Percentiles rank a stretch among this genome's conserved stretches.
phyloP scores from a whole-genome alignment of 441 rosid genomes.

The Arabidopsis hybrid region DNA sequence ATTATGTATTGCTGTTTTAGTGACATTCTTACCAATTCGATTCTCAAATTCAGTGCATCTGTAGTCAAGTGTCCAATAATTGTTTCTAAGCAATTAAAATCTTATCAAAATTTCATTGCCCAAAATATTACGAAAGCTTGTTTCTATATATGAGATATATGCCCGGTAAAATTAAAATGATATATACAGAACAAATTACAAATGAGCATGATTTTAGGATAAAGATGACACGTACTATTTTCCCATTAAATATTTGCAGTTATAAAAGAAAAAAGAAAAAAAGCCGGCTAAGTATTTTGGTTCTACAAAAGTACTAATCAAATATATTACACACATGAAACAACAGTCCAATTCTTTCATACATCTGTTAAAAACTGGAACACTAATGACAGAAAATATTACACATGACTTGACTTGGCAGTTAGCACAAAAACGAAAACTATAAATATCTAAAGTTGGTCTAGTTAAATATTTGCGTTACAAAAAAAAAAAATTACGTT shows the following conservation, averaged over 20 bases:
- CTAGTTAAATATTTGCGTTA: neutral
- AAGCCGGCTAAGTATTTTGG: neutral
- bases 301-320: no score
- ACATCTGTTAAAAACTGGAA: neutral
- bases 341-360: no score
- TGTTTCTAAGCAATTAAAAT: neutral
- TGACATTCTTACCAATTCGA: slow-evolving; percentile 4
- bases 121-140: neutral
- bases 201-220: slow-evolving; percentile 10
- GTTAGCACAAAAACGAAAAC: neutral
- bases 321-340: neutral
- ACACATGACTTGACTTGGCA: slow-evolving; percentile 22
- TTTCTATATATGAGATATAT: neutral
- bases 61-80: neutral
- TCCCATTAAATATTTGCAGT: neutral
- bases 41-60: neutral
- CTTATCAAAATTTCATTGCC: neutral
- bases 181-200: neutral
- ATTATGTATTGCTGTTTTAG: neutral
- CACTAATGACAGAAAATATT: neutral
- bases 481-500: neutral
- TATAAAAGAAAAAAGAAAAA: neutral
- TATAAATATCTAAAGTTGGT: neutral
- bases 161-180: neutral
- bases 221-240: slow-evolving; percentile 19